Evolutionary conservation across 441 rosid species (phyloP).

Genomic region (Eruca vesicaria): DNA sequence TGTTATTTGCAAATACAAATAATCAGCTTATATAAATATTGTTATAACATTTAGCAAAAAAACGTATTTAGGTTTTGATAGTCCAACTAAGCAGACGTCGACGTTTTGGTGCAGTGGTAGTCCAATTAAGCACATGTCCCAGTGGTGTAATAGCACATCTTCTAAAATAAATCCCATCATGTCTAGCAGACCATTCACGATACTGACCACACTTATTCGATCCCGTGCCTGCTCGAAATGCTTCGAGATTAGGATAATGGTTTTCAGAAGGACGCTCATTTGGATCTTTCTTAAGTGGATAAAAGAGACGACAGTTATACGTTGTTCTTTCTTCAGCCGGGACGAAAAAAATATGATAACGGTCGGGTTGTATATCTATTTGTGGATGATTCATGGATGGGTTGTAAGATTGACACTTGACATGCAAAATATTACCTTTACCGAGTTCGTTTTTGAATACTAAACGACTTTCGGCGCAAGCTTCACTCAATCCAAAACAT

Average conservation of each 20-base stretch:
- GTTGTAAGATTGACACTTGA: not conserved
- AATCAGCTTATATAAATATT: not conserved
- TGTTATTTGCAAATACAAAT: not conserved
- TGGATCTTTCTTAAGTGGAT: not conserved
- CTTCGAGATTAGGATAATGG: not conserved
- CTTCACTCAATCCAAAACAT: not conserved
- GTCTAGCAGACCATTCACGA: not conserved
- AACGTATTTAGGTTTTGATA: not conserved
- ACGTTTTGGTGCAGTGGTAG: not conserved
- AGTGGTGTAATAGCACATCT: not conserved
- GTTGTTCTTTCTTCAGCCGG: not conserved
- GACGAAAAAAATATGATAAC: not conserved
- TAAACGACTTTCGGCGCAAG: not conserved
- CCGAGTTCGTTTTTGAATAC: not conserved
- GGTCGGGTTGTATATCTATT: not conserved
- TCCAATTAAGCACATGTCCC: not conserved
- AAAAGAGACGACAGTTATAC: not conserved
- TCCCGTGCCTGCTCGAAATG: not conserved
- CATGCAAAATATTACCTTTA: not conserved
- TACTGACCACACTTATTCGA: not conserved
- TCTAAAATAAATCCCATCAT: not conserved
- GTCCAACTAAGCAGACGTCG: too few relatives aligned
- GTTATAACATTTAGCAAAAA: not conserved
- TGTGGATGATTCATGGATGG: not conserved
- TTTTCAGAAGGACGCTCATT: not conserved